These are phyloP conservation scores for Pseudocercospora musae DNA, from an alignment of 2,329 filamentous ascomycete species.

Conservation along the genomic window DNA sequence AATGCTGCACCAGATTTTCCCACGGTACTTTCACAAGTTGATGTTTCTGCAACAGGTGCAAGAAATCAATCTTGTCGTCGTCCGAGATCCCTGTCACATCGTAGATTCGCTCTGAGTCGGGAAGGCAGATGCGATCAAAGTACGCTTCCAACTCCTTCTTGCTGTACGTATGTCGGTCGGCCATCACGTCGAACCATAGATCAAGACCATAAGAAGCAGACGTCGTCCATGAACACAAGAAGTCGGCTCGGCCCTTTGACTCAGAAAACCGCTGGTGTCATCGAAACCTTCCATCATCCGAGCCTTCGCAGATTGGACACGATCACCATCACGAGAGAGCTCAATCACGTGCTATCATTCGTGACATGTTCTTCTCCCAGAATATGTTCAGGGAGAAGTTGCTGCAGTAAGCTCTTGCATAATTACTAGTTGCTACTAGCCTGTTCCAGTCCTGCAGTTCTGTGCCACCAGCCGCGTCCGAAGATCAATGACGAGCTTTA, in stretches of 20 bases:
- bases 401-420: background rate
- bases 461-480: background rate
- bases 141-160: slow-evolving; percentile 25
- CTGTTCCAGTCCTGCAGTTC: background rate
- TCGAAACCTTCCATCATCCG: background rate
- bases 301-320: too few relatives aligned
- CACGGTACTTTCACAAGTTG: slow-evolving; percentile 54
- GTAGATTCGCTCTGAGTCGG: slow-evolving; percentile 19
- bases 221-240: background rate
- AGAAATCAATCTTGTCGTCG: slow-evolving; percentile 19
- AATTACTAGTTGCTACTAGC: too few relatives aligned
- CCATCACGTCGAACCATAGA: background rate
- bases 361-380: background rate
- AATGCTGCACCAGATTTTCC: slow-evolving; percentile 56
- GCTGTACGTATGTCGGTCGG: slow-evolving; percentile 13
- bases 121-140: slow-evolving; percentile 30
- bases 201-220: background rate
- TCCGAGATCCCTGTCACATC: slow-evolving; percentile 18
- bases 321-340: background rate
- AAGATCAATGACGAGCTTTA: background rate
- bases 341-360: background rate
- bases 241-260: slow-evolving; percentile 1
- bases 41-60: slow-evolving; percentile 28
- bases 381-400: background rate
- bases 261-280: background rate